phyloP scores from a whole-genome alignment of 306 rosid genomes.

The Carpinus viminea region DNA sequence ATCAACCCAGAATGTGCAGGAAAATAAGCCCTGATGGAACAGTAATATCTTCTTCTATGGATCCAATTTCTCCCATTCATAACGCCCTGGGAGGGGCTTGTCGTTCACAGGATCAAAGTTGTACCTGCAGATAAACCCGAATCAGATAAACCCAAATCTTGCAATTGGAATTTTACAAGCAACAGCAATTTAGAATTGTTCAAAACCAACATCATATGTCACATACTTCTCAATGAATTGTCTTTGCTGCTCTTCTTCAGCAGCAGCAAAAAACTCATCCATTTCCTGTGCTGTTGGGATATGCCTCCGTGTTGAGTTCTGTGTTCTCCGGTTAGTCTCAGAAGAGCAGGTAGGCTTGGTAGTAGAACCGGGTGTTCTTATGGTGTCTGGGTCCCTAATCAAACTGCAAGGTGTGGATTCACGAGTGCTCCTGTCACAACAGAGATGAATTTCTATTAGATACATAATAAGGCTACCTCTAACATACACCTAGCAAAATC shows the following conservation, averaged over 20 bases:
- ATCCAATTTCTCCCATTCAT: constrained; percentile 75
- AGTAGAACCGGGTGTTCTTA: constrained; percentile 79
- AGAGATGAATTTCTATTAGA: constrained; percentile 12
- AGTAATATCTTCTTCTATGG: constrained; percentile 39
- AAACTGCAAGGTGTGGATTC: constrained; percentile 95
- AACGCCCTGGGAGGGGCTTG: constrained; percentile 84
- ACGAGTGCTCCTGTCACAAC: constrained; percentile 68
- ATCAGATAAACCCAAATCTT: too few relatives aligned
- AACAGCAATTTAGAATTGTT: constrained; percentile 5
- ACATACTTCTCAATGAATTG: constrained; percentile 79
- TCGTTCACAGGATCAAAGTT: constrained; percentile 88
- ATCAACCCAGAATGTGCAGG: constrained; percentile 43
- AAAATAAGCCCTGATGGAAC: constrained; percentile 48
- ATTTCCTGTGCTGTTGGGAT: constrained; percentile 73
- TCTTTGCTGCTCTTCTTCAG: constrained; percentile 70
- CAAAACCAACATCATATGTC: background rate
- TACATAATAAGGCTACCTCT: background rate
- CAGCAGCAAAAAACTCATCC: constrained; percentile 79
- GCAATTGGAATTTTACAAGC: background rate
- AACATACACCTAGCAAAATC: constrained; percentile 1
- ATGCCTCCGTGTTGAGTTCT: constrained; percentile 52
- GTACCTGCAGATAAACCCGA: constrained; percentile 66
- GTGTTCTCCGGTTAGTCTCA: constrained; percentile 46
- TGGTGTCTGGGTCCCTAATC: constrained; percentile 65
- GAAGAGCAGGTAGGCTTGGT: constrained; percentile 67